A percentile compares a stretch with the other conserved stretches of the same genome.
phyloP scores from a whole-genome alignment of 768 basidiomycete species.

The Rhizopogon rudus region DNA sequence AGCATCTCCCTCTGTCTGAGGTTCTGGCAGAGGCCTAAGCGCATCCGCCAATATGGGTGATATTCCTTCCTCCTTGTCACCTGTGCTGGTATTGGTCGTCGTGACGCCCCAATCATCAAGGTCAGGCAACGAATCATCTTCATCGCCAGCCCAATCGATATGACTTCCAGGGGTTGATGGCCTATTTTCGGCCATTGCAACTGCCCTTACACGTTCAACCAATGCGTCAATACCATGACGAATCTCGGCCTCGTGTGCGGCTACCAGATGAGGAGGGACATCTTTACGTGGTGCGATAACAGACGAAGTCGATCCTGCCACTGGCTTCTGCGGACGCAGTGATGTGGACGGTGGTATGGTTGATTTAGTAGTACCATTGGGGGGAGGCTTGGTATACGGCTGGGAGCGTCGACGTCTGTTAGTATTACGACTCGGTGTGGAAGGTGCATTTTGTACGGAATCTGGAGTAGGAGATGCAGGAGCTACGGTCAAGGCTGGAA shows the following conservation, averaged over 20 bases:
- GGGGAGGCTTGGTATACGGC: constrained; percentile 29
- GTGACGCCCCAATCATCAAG: constrained; percentile 82
- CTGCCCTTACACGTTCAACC: constrained; percentile 70
- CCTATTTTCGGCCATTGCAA: constrained; percentile 63
- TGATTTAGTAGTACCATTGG: constrained; percentile 11
- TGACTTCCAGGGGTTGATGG: constrained; percentile 73
- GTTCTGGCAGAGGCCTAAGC: constrained; percentile 54
- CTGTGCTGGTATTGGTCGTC: constrained; percentile 26
- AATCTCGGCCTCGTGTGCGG: constrained; percentile 38
- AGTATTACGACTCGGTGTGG: constrained; percentile 36
- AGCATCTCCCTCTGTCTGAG: constrained; percentile 21
- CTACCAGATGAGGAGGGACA: constrained; percentile 51
- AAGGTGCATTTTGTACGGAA: constrained; percentile 16
- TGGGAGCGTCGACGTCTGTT: constrained; percentile 47
- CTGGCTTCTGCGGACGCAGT: constrained; percentile 32
- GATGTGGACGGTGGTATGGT: constrained; percentile 14
- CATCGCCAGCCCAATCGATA: constrained; percentile 87
- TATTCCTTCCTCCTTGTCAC: constrained; percentile 39
- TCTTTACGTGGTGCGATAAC: constrained; percentile 42
- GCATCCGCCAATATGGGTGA: constrained; percentile 67
- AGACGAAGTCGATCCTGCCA: constrained; percentile 12
- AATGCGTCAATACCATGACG: constrained; percentile 68
- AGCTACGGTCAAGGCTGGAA: constrained; percentile 17
- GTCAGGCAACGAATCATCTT: constrained; percentile 76
- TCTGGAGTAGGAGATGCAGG: constrained; percentile 17